A percentile compares a stretch with the other conserved stretches of the same genome.
Conservation (phyloP, 2,329 filamentous ascomycete genomes). For the Colletotrichum viniferum region DNA sequence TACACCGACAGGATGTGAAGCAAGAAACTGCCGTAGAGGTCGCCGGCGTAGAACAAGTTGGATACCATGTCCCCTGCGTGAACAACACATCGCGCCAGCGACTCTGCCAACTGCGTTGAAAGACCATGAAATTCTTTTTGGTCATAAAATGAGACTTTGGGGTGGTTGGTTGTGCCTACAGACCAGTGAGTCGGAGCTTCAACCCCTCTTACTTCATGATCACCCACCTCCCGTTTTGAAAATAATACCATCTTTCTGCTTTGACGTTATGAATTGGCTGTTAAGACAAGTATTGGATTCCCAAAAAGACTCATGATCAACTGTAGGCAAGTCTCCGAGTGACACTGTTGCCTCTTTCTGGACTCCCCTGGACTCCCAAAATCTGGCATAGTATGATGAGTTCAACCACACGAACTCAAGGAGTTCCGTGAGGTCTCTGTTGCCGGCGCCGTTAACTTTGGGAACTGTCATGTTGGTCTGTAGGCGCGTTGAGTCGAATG, state of each 20-base stretch:
- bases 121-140: slow-evolving; percentile 5
- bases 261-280: slow-evolving; percentile 9
- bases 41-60: slow-evolving; percentile 15
- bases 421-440: background rate
- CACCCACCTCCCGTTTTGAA: slow-evolving; percentile 15
- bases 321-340: background rate
- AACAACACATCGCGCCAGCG: background rate
- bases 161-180: slow-evolving; percentile 11
- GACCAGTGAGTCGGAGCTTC: background rate
- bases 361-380: background rate
- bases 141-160: slow-evolving; percentile 11
- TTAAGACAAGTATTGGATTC: slow-evolving; percentile 8
- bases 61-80: slow-evolving; percentile 1
- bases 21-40: slow-evolving; percentile 16
- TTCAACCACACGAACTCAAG: slow-evolving; percentile 3
- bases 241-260: slow-evolving; percentile 9
- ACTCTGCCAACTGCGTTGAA: slow-evolving; percentile 6
- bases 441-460: background rate
- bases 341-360: background rate
- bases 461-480: background rate
- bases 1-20: slow-evolving; percentile 16
- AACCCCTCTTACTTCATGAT: too few species aligned
- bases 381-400: slow-evolving; percentile 2
- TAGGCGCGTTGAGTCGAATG: too few species aligned
- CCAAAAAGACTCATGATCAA: slow-evolving; percentile 10